Percentiles rank a stretch among this genome's conserved stretches.
Evolutionary conservation across 2,329 filamentous ascomycete species (phyloP).

Genomic region (Helotiales sp.): DNA sequence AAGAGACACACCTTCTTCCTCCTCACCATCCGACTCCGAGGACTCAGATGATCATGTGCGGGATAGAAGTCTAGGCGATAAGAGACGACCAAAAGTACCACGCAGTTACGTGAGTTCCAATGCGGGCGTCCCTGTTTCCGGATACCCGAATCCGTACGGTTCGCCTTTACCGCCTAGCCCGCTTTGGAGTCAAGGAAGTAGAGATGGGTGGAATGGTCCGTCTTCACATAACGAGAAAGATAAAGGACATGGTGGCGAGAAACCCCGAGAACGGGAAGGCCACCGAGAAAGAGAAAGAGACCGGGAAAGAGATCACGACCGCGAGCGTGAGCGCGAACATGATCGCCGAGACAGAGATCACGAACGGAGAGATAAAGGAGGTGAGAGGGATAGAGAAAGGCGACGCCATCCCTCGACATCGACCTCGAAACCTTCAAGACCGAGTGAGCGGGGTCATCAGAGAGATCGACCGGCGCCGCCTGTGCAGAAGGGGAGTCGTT

Average conservation of each 20-base stretch:
- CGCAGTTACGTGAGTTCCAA: constrained; percentile 19
- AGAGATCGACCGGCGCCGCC: not conserved
- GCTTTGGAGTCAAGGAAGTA: constrained; percentile 12
- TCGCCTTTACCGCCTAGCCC: constrained; percentile 28
- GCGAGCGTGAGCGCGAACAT: constrained; percentile 5
- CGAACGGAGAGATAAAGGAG: not conserved
- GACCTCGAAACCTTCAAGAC: not conserved
- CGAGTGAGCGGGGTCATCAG: constrained; percentile 12
- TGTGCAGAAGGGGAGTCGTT: constrained; percentile 46
- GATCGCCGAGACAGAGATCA: not conserved
- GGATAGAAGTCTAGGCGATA: not conserved
- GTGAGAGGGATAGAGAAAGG: not conserved
- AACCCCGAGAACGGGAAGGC: constrained; percentile 8
- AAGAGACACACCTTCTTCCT: constrained; percentile 28
- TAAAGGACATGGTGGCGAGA: not conserved
- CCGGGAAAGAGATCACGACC: constrained; percentile 14
- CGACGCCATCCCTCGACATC: constrained; percentile 11
- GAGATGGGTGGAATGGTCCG: not conserved
- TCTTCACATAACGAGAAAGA: not conserved
- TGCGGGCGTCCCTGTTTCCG: constrained; percentile 25
- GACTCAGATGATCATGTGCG: constrained; percentile 13
- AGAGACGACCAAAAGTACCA: constrained; percentile 7
- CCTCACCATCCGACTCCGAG: constrained; percentile 14
- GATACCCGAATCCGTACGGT: constrained; percentile 37
- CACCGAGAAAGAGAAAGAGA: constrained; percentile 19